Evolutionary conservation across 306 rosid genomes (phyloP), one percentile per base, ranked within the genome.

Genomic region (Quercus variabilis): DNA sequence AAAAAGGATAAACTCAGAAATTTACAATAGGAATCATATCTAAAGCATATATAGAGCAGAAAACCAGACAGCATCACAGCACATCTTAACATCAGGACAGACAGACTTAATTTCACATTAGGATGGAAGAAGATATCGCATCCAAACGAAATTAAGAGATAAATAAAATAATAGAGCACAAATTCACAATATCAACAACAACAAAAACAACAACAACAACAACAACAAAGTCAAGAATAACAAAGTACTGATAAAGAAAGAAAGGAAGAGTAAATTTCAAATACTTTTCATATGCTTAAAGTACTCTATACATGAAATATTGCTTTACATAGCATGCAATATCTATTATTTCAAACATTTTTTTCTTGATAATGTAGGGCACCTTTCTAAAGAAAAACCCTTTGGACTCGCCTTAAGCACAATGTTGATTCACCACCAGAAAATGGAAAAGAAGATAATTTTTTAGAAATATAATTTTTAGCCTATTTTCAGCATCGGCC

Each of bases 31-130:
- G 19, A 75, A 25, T 62, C 57, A 35, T 46, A n/a, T 33, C 31
- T 25, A 71, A 55, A 74, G 73, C 58, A 52, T 28, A 20, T 65
- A 76, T 58, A 41, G 76, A 25, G 71, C 28, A 60, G 60, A 76
- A 73, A 60, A 72, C 26, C 30, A 43, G 19, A 77, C n/a, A 54
- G 71, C 41, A 26, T 33, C 19, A 60, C 31, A 60, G 19, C 33
- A 60, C 26, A 60, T 19, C 33, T 60, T 60, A 60, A 25, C 33
- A 11, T 4, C 25, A 60, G 68, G 2, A 25, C 13, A 25, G 35
- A 19, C 26, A 26, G 33, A 60, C 68, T 31, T 26, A 63, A 63
- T 15, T 64, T 31, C 41, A 28, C 33, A 64, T 64, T 20, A 5
- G 43, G 41, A 13, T 2, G 0, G 14, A n/a, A 31, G 25, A 19